Base-by-base conservation (phyloP, 2,329 filamentous ascomycete genomes). In the Ophiostoma angusticollis region DNA sequence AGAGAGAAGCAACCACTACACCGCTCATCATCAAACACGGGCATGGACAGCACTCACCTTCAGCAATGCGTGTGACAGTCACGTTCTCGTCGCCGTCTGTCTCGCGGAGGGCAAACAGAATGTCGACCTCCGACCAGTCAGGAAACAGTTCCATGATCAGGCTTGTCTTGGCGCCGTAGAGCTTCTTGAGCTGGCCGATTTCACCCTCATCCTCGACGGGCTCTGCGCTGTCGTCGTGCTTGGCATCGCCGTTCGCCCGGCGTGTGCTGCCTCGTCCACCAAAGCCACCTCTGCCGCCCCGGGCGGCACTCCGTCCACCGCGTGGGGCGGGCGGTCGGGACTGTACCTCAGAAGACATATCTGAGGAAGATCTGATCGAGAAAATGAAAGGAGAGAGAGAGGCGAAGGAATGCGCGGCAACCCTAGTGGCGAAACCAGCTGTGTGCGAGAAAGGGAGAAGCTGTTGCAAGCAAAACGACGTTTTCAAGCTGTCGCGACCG, bases 291-390 rank as follows among this genome's bases (percentile, higher is more conserved):
- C 82, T 74, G 57, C 85, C 86, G 59, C 87, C 87, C 62, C 89
- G 81, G 63, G 79, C 74, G 61, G 85, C 81, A 68, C 84, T 85
- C 75, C 91, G 46, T 39, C 47, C 82, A 66, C 89, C 87, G 67
- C 89, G 84, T 70, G 78, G 64, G 65, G 84, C 78, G 62, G 78
- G 73, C 60, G 82, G 74, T 73, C 87, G 77, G 65, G 81, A 74
- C 72, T 86, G 81, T 68, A 84, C 76, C 75, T 96, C 89, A 74
- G 91, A 93, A 73, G 89, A 93, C 91, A 96, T 96, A 29, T 67
- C 64, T 59, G 60, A 59, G 56, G 57, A 62, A 55, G 55, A 58
- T 54, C 49, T 54, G 45, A 14, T 14, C 8, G 16, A 17, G 31
- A 31, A 32, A 8, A 23, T 8, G 14, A 9, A 31, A 29, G 17